Evolutionary conservation across 164 flowering plant species (phyloP).

Genomic region (Tetrastigma voinierianum): DNA sequence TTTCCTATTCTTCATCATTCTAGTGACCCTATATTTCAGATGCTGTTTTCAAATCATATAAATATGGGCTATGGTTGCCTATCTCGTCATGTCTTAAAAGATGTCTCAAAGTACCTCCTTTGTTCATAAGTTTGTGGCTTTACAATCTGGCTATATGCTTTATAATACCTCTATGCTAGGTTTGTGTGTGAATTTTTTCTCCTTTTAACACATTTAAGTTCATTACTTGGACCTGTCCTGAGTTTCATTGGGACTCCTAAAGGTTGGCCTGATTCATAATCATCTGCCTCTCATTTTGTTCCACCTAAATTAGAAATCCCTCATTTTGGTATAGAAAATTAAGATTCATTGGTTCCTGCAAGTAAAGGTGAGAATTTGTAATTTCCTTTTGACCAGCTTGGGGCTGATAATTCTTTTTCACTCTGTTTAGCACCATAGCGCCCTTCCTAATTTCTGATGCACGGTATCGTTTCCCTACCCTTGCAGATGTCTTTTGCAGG

Average conservation of each 20-base stretch:
- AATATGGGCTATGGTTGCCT: neutral
- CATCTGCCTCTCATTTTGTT: neutral
- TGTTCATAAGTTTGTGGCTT: neutral
- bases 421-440: slow-evolving; percentile 12
- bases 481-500: slow-evolving; percentile 48
- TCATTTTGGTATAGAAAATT: neutral
- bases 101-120: neutral
- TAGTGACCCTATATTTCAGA: neutral
- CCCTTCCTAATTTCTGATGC: slow-evolving; percentile 29
- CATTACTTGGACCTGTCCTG: neutral
- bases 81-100: neutral
- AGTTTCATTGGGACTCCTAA: neutral
- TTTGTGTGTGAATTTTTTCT: neutral
- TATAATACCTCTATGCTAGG: no score
- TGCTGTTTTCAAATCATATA: neutral
- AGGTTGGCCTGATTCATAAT: neutral
- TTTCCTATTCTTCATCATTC: neutral
- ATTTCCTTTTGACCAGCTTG: slow-evolving; percentile 15
- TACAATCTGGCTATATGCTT: neutral
- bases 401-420: slow-evolving; percentile 19
- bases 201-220: neutral
- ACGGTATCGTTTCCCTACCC: slow-evolving; percentile 33
- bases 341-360: neutral
- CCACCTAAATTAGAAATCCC: neutral
- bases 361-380: slow-evolving; percentile 16